Evolutionary conservation across 2,329 filamentous ascomycete species (phyloP), one percentile per base, ranked within the genome.

Genomic region (Cordyceps javanica): DNA sequence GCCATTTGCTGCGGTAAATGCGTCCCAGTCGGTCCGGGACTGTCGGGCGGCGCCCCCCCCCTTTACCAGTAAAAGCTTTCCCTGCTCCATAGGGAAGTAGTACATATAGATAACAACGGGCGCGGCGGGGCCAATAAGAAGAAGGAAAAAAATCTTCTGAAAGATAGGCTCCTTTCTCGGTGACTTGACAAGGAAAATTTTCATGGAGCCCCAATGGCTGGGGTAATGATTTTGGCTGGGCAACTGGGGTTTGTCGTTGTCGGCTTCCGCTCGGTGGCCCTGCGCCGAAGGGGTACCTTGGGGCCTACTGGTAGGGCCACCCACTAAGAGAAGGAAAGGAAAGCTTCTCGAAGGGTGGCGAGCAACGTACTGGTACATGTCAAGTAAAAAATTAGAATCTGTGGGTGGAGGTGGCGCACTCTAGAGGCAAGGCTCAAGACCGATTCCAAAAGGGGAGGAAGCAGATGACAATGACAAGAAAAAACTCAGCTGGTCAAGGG

Each of bases 91-190:
- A 52, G 36, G n/a, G n/a, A n/a, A n/a, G n/a, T n/a, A n/a, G n/a
- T n/a, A n/a, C n/a, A n/a, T n/a, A n/a, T 52, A 30, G 49, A 52
- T 52, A 52, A n/a, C 49, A 41, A 52, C n/a, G 34, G 44, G 25
- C 21, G 16, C 23, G n/a, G 5, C 19, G 46, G 9, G 30, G 21
- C 8, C 3, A 13, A 34, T 23, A 23, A 48, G 26, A 26, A 38
- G 14, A 50, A 38, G n/a, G 8, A 6, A 26, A 38, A 25, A 16
- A n/a, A 6, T 50, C 19, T n/a, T n/a, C n/a, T n/a, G n/a, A 52
- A 42, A 52, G 49, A 52, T 52, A 52, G 49, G 49, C 49, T 52
- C 36, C 36, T 52, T 23, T 52, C 49, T 52, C 49, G 49, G 49
- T 52, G 49, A 30, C 49, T 52, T 42, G 16, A n/a, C 9, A 21